phyloP scores from a whole-genome alignment of 345 rosid species.

The Pelargonium nanum region DNA sequence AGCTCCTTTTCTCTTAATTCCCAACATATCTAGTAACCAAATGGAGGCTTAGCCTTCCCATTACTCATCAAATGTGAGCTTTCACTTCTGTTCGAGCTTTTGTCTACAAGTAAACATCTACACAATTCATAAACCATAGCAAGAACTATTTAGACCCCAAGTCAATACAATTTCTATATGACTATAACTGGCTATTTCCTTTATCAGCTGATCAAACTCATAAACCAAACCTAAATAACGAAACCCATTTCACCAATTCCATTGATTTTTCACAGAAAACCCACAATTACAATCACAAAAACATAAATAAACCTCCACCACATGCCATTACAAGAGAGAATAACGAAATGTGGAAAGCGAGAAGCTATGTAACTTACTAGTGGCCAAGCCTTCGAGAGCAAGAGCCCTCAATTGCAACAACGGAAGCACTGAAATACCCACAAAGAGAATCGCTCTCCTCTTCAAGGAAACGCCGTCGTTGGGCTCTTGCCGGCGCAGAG shows the following conservation, averaged over 20 bases:
- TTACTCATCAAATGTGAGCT: too few relatives aligned
- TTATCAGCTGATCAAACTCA: too few relatives aligned
- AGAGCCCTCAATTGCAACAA: constrained; percentile 38
- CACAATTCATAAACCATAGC: too few relatives aligned
- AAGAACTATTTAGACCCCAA: too few relatives aligned
- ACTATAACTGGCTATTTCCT: too few relatives aligned
- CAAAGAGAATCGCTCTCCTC: constrained; percentile 46
- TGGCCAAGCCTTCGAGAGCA: constrained; percentile 25
- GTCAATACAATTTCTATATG: too few relatives aligned
- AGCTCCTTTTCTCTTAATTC: too few relatives aligned
- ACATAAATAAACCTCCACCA: background rate
- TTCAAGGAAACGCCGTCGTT: constrained; percentile 19
- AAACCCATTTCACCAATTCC: background rate
- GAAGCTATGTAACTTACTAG: constrained; percentile 41
- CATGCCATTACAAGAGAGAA: background rate
- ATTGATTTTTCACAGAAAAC: background rate
- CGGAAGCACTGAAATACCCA: constrained; percentile 67
- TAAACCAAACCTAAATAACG: background rate
- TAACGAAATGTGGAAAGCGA: background rate
- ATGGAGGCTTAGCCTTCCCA: too few relatives aligned
- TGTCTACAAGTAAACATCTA: too few relatives aligned
- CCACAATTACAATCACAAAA: background rate
- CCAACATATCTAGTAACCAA: too few relatives aligned
- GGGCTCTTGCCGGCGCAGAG: constrained; percentile 23
- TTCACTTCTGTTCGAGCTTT: too few relatives aligned